Evolutionary conservation across 208 protist species (phyloP).

Genomic region (Eutreptiella sp.): DNA sequence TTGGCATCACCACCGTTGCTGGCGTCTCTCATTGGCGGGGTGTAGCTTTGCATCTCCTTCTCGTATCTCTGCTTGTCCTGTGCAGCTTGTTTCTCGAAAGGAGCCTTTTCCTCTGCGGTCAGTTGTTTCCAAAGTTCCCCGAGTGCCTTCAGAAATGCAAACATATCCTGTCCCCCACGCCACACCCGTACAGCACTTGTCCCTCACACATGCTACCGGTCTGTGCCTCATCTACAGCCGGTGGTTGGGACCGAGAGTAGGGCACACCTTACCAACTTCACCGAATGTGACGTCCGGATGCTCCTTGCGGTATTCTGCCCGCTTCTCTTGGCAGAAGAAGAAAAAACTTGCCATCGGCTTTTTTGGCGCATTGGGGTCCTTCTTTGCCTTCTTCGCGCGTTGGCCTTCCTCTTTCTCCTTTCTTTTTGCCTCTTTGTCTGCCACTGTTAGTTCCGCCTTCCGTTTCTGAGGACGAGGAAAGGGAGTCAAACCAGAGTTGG

Average conservation of each 20-base stretch:
- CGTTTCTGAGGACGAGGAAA: no score
- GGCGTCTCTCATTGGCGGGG: slow-evolving; percentile 28
- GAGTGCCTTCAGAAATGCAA: slow-evolving; percentile 53
- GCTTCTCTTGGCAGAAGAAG: slow-evolving; percentile 64
- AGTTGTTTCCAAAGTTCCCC: slow-evolving; percentile 59
- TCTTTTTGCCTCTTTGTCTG: no score
- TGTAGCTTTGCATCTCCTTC: slow-evolving; percentile 62
- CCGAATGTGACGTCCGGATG: slow-evolving; percentile 55
- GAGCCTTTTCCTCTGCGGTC: slow-evolving; percentile 57
- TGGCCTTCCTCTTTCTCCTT: no score
- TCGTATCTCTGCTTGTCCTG: slow-evolving; percentile 73
- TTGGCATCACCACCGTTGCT: neutral
- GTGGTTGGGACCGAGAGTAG: no score
- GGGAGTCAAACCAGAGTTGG: no score
- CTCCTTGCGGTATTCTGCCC: slow-evolving; percentile 47
- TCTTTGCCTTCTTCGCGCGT: slow-evolving; percentile 51
- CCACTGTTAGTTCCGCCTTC: no score
- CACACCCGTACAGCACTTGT: no score
- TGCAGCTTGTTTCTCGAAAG: slow-evolving; percentile 60
- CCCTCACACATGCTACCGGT: no score
- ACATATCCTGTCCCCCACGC: no score
- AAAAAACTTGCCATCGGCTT: slow-evolving; percentile 62
- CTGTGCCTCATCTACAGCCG: no score
- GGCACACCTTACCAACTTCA: no score
- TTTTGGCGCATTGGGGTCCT: slow-evolving; percentile 74